phyloP scores from a whole-genome alignment of 352 stramenopile species.

The Phytophthora agathidicida region DNA sequence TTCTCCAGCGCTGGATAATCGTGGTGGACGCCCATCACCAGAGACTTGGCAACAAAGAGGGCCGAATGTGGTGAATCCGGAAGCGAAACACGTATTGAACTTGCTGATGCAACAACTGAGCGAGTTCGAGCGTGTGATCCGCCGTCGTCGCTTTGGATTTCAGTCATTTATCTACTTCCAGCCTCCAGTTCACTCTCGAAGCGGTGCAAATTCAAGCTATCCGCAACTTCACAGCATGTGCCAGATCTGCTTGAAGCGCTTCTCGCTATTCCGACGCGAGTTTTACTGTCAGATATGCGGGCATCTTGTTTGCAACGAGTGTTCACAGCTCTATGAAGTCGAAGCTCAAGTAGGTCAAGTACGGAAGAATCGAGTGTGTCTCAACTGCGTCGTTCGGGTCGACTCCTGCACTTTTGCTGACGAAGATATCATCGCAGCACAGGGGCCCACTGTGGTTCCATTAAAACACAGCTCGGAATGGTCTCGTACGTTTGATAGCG shows the following conservation, averaged over 20 bases:
- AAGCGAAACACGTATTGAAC: constrained; percentile 51
- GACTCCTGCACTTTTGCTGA: constrained; percentile 56
- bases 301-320: constrained; percentile 46
- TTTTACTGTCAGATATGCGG: constrained; percentile 63
- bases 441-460: constrained; percentile 45
- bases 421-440: constrained; percentile 44
- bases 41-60: constrained; percentile 15
- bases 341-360: constrained; percentile 46
- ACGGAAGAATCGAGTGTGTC: constrained; percentile 50
- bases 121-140: constrained; percentile 60
- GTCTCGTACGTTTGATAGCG: constrained; percentile 11
- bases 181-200: constrained; percentile 22
- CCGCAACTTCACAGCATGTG: constrained; percentile 28
- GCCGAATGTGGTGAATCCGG: constrained; percentile 45
- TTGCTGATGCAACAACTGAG: constrained; percentile 47
- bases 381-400: constrained; percentile 49
- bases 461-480: constrained; percentile 33
- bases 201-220: constrained; percentile 7
- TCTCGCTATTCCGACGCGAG: constrained; percentile 45
- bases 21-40: constrained; percentile 9
- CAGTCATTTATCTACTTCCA: constrained; percentile 65
- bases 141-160: constrained; percentile 65
- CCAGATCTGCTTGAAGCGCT: constrained; percentile 43
- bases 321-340: constrained; percentile 53
- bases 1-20: constrained; percentile 8